Evolutionary conservation across 2,329 filamentous ascomycete species (phyloP).

Genomic region (Bipolaris zeicola): DNA sequence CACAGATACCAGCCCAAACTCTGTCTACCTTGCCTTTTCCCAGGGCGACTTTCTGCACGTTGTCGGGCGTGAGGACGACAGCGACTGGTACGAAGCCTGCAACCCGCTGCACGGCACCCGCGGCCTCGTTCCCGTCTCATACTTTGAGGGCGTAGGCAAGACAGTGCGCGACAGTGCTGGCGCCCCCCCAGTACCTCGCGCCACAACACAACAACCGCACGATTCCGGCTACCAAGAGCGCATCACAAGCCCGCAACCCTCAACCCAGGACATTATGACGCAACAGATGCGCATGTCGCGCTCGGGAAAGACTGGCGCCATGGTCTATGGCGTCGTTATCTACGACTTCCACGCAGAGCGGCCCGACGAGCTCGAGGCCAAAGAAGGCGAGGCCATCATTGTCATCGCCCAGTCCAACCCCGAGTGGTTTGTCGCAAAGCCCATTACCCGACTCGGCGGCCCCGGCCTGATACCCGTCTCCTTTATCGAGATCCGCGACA

Average conservation of each 20-base stretch:
- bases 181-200: constrained; percentile 49
- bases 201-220: constrained; percentile 65
- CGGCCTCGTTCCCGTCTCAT: constrained; percentile 90
- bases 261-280: constrained; percentile 35
- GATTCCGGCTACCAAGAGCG: constrained; percentile 86
- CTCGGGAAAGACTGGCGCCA: constrained; percentile 69
- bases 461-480: constrained; percentile 95
- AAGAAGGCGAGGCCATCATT: constrained; percentile 94
- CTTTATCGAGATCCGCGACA: constrained; percentile 95
- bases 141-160: constrained; percentile 90
- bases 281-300: constrained; percentile 47
- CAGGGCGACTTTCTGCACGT: constrained; percentile 98
- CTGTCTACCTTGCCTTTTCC: constrained; percentile 78
- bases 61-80: constrained; percentile 91
- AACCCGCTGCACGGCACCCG: constrained; percentile 89
- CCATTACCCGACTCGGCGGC: constrained; percentile 94
- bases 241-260: constrained; percentile 40
- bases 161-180: constrained; percentile 82
- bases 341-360: constrained; percentile 96
- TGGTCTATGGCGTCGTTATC: constrained; percentile 96
- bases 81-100: constrained; percentile 97
- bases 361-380: constrained; percentile 94
- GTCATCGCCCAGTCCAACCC: constrained; percentile 98
- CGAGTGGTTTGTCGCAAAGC: constrained; percentile 99
- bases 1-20: constrained; percentile 64